These are phyloP conservation scores for Talaromyces pinophilus DNA, from an alignment of 2,329 filamentous ascomycete species.

Conservation along the genomic window DNA sequence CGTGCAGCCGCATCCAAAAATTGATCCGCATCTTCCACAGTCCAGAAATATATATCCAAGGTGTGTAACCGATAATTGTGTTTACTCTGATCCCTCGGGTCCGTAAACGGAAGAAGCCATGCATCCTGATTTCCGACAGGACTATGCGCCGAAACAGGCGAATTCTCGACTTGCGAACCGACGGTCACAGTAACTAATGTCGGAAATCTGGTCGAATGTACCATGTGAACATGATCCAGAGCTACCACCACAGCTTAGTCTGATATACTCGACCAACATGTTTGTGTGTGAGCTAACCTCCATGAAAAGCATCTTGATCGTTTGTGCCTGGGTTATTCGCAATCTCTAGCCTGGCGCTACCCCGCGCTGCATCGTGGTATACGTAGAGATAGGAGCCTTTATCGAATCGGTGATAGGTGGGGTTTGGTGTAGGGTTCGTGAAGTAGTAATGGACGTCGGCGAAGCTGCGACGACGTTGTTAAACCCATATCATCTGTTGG, in stretches of 20 bases:
- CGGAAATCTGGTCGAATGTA: conserved; percentile 61
- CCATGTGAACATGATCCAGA: conserved; percentile 55
- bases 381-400: conserved; percentile 66
- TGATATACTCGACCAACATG: background rate
- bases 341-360: conserved; percentile 60
- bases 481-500: background rate
- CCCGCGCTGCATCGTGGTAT: conserved; percentile 58
- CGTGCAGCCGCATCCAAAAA: conserved; percentile 52
- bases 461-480: conserved; percentile 50
- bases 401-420: conserved; percentile 63
- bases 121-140: conserved; percentile 42
- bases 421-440: conserved; percentile 56
- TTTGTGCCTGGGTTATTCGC: conserved; percentile 64
- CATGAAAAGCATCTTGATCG: conserved; percentile 66
- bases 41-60: conserved; percentile 67
- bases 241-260: conserved; percentile 35
- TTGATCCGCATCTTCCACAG: conserved; percentile 56
- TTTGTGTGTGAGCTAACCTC: conserved; percentile 44
- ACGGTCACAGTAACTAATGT: conserved; percentile 60
- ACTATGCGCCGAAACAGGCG: conserved; percentile 30
- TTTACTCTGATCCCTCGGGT: conserved; percentile 55
- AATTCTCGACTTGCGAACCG: conserved; percentile 42
- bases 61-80: conserved; percentile 59
- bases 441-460: conserved; percentile 67
- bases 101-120: conserved; percentile 60